Conservation (phyloP, 352 stramenopile genomes). For the Phytopythium boreale region DNA sequence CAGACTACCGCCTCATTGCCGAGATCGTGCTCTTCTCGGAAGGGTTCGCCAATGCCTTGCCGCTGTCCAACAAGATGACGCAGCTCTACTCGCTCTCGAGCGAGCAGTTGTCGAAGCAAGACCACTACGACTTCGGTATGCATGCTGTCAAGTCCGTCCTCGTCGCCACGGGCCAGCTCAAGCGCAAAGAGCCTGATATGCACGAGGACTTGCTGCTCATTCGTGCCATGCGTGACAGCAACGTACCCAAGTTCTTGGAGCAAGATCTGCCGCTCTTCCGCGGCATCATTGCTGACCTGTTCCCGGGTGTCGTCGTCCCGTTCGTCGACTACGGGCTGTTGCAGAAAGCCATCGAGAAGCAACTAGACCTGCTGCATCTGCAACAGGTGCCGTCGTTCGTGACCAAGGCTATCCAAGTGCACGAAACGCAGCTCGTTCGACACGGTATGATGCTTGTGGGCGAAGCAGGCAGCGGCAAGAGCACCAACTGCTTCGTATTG, state of each 20-base stretch:
- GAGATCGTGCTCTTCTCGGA: conserved; percentile 95
- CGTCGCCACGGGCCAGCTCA: conserved; percentile 92
- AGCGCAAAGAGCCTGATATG: conserved; percentile 92
- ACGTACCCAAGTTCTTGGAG: conserved; percentile 95
- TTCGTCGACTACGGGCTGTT: conserved; percentile 93
- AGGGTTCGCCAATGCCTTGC: conserved; percentile 91
- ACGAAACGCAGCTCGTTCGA: conserved; percentile 89
- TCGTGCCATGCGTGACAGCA: conserved; percentile 94
- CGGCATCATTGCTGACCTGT: conserved; percentile 93
- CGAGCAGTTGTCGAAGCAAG: conserved; percentile 93
- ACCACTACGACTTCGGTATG: conserved; percentile 96
- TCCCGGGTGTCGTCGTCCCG: conserved; percentile 91
- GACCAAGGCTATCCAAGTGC: conserved; percentile 85
- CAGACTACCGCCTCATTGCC: conserved; percentile 92
- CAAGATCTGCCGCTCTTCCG: conserved; percentile 93
- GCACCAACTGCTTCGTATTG: conserved; percentile 78
- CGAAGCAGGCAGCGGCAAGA: conserved; percentile 89
- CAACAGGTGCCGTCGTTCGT: conserved; percentile 88
- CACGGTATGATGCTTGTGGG: conserved; percentile 96
- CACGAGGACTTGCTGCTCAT: conserved; percentile 94
- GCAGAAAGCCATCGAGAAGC: conserved; percentile 86
- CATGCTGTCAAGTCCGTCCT: conserved; percentile 93
- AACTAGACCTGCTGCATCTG: conserved; percentile 66
- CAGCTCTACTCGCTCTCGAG: conserved; percentile 92
- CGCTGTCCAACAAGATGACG: conserved; percentile 93